Conservation (phyloP, 1,284 basidiomycete species). For the Leccinum fallax region DNA sequence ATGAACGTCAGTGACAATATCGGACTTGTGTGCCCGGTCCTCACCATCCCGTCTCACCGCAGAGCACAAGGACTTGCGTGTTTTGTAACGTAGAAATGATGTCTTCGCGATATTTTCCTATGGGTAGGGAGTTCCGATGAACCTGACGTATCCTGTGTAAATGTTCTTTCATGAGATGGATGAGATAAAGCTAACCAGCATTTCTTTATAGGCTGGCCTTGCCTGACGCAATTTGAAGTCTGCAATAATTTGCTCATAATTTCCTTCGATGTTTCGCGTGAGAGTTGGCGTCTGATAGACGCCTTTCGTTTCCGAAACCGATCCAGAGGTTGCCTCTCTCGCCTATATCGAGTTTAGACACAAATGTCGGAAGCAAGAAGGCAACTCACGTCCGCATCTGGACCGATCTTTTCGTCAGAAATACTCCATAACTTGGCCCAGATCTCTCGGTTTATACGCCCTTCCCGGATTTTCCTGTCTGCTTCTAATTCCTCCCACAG, state of each 20-base stretch:
- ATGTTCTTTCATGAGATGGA: neutral
- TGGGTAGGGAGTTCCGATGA: slow-evolving; percentile 82
- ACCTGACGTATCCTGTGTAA: slow-evolving; percentile 39
- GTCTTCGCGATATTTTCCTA: slow-evolving; percentile 79
- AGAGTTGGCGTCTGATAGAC: slow-evolving; percentile 13
- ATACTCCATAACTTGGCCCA: slow-evolving; percentile 75
- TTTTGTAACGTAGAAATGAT: slow-evolving; percentile 76
- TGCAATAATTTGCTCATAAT: slow-evolving; percentile 55
- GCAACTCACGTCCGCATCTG: slow-evolving; percentile 44
- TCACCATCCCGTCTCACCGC: slow-evolving; percentile 97
- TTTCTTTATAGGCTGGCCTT: slow-evolving; percentile 77
- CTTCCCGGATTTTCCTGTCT: slow-evolving; percentile 61
- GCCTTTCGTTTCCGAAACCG: slow-evolving; percentile 22
- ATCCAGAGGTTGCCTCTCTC: slow-evolving; percentile 35
- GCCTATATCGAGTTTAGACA: slow-evolving; percentile 28
- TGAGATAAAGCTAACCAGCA: slow-evolving; percentile 64
- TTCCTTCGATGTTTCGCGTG: slow-evolving; percentile 29
- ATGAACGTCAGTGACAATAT: slow-evolving; percentile 15
- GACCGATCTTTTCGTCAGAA: slow-evolving; percentile 56
- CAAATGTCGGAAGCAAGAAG: slow-evolving; percentile 1
- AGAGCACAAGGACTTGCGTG: slow-evolving; percentile 91
- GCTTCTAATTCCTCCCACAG: slow-evolving; percentile 92
- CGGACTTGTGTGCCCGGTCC: neutral
- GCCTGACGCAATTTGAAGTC: slow-evolving; percentile 64
- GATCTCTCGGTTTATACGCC: slow-evolving; percentile 64